A percentile compares a stretch with the other conserved stretches of the same genome.
These are phyloP conservation scores for Podaxis pistillaris DNA, from an alignment of 768 basidiomycete genomes.

Conservation along the genomic window DNA sequence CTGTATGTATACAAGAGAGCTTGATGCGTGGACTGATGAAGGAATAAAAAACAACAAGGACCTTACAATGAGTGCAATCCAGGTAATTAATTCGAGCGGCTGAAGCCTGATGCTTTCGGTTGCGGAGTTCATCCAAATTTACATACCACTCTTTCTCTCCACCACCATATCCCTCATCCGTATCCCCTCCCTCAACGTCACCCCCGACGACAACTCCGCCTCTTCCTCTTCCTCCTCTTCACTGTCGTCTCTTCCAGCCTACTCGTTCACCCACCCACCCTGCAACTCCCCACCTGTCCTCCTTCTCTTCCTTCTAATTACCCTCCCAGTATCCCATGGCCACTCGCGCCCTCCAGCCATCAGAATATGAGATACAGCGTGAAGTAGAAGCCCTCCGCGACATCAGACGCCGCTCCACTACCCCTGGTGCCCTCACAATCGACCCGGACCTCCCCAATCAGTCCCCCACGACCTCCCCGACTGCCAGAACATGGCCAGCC, in stretches of 20 bases:
- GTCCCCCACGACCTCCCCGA: conserved; percentile 58
- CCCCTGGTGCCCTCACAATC: conserved; percentile 79
- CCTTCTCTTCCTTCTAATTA: conserved; percentile 10
- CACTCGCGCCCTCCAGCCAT: conserved; percentile 63
- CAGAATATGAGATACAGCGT: conserved; percentile 80
- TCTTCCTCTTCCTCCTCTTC: background rate
- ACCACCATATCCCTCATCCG: conserved; percentile 12
- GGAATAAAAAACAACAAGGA: background rate
- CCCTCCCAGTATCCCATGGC: conserved; percentile 30
- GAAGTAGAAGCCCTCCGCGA: conserved; percentile 86
- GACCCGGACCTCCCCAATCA: conserved; percentile 91
- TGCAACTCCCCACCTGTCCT: background rate
- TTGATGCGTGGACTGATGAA: background rate
- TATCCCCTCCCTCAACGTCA: conserved; percentile 10
- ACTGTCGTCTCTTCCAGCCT: background rate
- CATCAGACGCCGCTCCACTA: conserved; percentile 79
- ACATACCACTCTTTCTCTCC: conserved; percentile 16
- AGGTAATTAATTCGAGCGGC: conserved; percentile 10
- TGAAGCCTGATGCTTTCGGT: conserved; percentile 16
- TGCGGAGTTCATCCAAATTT: conserved; percentile 27
- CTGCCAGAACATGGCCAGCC: conserved; percentile 48
- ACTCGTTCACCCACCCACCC: background rate
- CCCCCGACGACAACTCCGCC: conserved; percentile 3
- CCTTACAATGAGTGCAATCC: background rate
- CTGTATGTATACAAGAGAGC: background rate